A percentile compares a stretch with the other conserved stretches of the same genome.
phyloP scores from a whole-genome alignment of 1,284 basidiomycete species.

The Puccinia novopanici region DNA sequence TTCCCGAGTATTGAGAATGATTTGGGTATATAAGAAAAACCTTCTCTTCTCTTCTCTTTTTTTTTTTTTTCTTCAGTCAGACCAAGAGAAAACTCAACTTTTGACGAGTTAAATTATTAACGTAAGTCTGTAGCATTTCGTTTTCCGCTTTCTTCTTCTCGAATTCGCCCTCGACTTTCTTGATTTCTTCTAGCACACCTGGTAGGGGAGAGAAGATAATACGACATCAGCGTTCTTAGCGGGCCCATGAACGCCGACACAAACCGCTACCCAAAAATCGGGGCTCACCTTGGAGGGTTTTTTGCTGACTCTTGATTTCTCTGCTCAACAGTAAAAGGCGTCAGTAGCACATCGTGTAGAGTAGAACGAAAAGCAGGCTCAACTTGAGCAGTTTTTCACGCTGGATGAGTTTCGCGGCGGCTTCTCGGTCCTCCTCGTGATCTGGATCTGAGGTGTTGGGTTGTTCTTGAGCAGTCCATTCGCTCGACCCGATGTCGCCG shows the following conservation, averaged over 20 bases:
- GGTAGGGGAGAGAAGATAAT: background rate
- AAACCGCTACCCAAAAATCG: no score
- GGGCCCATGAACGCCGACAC: no score
- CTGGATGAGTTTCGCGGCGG: background rate
- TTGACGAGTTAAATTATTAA: conserved; percentile 50
- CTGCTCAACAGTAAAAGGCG: background rate
- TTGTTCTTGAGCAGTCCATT: background rate
- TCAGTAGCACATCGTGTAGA: background rate
- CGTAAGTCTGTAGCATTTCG: conserved; percentile 48
- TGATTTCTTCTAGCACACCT: conserved; percentile 26
- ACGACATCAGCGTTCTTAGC: no score
- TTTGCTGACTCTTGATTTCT: conserved; percentile 18
- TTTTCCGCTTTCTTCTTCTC: conserved; percentile 51
- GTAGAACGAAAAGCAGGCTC: background rate
- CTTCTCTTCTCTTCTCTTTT: no score
- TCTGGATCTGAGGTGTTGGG: background rate
- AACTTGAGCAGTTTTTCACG: conserved; percentile 25
- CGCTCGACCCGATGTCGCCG: conserved; percentile 18
- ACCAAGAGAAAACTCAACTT: conserved; percentile 21
- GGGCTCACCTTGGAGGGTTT: conserved; percentile 41
- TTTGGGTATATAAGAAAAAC: background rate
- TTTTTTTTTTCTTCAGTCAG: no score
- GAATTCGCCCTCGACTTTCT: conserved; percentile 35
- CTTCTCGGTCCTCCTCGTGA: background rate
- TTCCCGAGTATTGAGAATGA: background rate